Percentiles rank a stretch among this genome's conserved stretches.
These are phyloP conservation scores for Torrubiellomyces zombiae DNA, from an alignment of 2,329 filamentous ascomycete species.

Conservation along the genomic window DNA sequence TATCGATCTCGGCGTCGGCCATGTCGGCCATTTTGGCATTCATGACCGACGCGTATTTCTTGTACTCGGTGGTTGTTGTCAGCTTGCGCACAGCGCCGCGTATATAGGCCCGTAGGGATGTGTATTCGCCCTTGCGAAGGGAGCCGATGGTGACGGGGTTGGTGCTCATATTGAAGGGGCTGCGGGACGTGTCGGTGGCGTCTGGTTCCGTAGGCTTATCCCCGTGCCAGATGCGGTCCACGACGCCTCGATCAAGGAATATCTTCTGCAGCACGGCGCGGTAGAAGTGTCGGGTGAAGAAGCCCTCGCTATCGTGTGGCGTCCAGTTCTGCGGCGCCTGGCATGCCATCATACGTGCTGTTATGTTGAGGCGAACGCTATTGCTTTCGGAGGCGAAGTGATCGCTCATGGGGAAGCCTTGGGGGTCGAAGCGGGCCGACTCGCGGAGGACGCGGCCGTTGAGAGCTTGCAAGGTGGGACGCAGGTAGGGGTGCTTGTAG, in stretches of 20 bases:
- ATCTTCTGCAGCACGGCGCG: constrained; percentile 80
- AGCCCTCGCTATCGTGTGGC: constrained; percentile 58
- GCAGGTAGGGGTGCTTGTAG: constrained; percentile 65
- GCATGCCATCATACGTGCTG: constrained; percentile 93
- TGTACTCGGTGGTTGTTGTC: constrained; percentile 36
- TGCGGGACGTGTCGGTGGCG: constrained; percentile 11
- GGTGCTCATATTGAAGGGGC: constrained; percentile 40
- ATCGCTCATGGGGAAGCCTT: constrained; percentile 87
- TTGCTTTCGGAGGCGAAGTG: constrained; percentile 41
- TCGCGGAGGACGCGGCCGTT: constrained; percentile 54
- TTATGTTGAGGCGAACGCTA: constrained; percentile 74
- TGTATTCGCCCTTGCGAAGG: constrained; percentile 64
- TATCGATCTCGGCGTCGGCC: constrained; percentile 57
- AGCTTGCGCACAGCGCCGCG: constrained; percentile 68
- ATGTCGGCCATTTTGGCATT: constrained; percentile 47
- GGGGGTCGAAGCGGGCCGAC: constrained; percentile 59
- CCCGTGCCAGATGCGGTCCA: constrained; percentile 38
- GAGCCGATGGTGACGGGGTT: constrained; percentile 78
- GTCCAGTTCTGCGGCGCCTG: constrained; percentile 94
- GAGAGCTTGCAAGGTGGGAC: constrained; percentile 48
- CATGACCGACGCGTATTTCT: constrained; percentile 43
- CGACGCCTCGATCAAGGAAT: constrained; percentile 71
- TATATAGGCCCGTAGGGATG: constrained; percentile 59
- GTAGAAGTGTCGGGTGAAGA: constrained; percentile 89
- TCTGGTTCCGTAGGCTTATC: background rate